These are phyloP conservation scores for Lyophyllum decastes DNA, from an alignment of 768 basidiomycete species.

Conservation along the genomic window DNA sequence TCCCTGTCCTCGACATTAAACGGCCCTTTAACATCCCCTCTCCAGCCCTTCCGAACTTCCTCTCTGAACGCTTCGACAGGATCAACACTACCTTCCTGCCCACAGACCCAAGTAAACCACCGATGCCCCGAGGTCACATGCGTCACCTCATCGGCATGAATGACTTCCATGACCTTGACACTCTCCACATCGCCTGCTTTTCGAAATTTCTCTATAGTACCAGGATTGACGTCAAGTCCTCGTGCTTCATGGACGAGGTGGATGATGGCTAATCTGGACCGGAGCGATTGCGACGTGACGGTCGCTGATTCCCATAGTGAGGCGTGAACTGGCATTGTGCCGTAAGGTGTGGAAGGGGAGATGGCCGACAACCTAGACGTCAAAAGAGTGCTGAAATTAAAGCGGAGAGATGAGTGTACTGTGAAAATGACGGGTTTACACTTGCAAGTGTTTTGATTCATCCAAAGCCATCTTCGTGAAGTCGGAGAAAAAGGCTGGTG, in stretches of 20 bases:
- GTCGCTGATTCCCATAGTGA: slow-evolving; percentile 79
- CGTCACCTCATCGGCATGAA: slow-evolving; percentile 80
- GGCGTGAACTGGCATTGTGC: slow-evolving; percentile 73
- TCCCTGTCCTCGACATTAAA: slow-evolving; percentile 76
- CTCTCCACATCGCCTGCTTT: slow-evolving; percentile 67
- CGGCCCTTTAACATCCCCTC: slow-evolving; percentile 77
- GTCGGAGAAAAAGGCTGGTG: slow-evolving; percentile 77
- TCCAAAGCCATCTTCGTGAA: slow-evolving; percentile 85
- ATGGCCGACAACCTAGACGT: slow-evolving; percentile 60
- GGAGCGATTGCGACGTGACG: slow-evolving; percentile 65
- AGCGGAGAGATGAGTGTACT: background rate
- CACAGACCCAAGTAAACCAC: slow-evolving; percentile 82
- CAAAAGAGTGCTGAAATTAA: slow-evolving; percentile 48
- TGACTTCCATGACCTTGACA: slow-evolving; percentile 68
- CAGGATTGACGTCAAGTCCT: slow-evolving; percentile 83
- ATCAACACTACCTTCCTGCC: slow-evolving; percentile 46
- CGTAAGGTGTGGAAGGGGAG: slow-evolving; percentile 69
- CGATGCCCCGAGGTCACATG: slow-evolving; percentile 83
- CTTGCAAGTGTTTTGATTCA: slow-evolving; percentile 80
- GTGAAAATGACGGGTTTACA: background rate
- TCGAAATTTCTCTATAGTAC: slow-evolving; percentile 72
- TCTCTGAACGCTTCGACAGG: slow-evolving; percentile 68
- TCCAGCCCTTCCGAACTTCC: slow-evolving; percentile 70
- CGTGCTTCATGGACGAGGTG: slow-evolving; percentile 86
- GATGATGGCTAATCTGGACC: slow-evolving; percentile 77